phyloP scores from a whole-genome alignment of 2,329 filamentous ascomycete genomes.

The Nakataea oryzae region DNA sequence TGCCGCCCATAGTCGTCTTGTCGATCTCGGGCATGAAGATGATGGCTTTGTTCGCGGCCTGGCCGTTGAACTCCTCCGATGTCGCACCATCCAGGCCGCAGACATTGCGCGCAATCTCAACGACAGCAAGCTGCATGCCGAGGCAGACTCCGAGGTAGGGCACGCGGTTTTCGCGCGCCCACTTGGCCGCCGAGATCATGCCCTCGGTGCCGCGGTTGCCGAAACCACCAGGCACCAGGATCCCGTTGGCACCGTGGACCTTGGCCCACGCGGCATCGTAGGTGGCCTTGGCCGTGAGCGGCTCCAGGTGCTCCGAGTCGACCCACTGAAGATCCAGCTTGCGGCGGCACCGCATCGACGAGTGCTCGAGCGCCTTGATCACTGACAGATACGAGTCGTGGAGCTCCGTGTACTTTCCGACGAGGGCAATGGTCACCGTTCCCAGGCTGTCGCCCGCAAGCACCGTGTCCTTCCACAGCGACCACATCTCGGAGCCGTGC shows the following conservation, averaged over 20 bases:
- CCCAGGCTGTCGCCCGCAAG: constrained; percentile 46
- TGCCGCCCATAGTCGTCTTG: constrained; percentile 64
- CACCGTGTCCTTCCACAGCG: constrained; percentile 65
- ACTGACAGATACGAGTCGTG: constrained; percentile 74
- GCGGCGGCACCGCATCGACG: constrained; percentile 73
- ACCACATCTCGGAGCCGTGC: constrained; percentile 63
- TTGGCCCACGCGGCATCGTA: constrained; percentile 83
- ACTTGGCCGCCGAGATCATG: constrained; percentile 81
- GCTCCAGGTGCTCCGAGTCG: constrained; percentile 76
- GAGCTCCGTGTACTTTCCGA: constrained; percentile 83
- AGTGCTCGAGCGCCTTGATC: constrained; percentile 80
- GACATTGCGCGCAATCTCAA: constrained; percentile 74
- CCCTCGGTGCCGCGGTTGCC: constrained; percentile 75
- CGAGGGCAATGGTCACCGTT: constrained; percentile 69
- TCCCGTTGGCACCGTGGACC: constrained; percentile 58
- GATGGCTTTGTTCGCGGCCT: constrained; percentile 59
- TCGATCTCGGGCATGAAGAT: constrained; percentile 84
- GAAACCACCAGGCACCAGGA: constrained; percentile 68
- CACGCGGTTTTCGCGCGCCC: constrained; percentile 70
- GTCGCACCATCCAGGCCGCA: constrained; percentile 49
- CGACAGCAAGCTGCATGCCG: constrained; percentile 86
- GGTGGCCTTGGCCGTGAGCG: constrained; percentile 47
- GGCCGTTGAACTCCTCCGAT: constrained; percentile 43
- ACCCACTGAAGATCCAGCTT: constrained; percentile 78
- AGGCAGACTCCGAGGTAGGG: constrained; percentile 87